A percentile compares a stretch with the other conserved stretches of the same genome.
These are phyloP conservation scores for Lathyrus tuberosus DNA, from an alignment of 306 rosid genomes.

Conservation along the genomic window DNA sequence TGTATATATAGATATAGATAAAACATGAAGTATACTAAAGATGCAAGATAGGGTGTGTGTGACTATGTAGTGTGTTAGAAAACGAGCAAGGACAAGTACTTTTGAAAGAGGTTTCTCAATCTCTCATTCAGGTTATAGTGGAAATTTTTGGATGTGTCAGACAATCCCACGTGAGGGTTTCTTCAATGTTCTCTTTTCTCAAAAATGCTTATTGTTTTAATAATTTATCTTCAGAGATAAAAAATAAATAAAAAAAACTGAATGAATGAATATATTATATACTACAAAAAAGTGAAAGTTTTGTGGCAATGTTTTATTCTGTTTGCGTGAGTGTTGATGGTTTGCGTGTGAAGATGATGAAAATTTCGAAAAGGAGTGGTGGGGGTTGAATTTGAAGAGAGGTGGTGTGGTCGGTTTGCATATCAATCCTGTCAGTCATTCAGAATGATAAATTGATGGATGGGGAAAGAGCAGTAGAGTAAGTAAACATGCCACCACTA, in stretches of 20 bases:
- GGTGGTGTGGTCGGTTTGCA: conserved; percentile 39
- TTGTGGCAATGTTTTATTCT: background rate
- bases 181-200: conserved; percentile 35
- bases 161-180: conserved; percentile 59
- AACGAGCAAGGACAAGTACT: conserved; percentile 40
- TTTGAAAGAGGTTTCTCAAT: conserved; percentile 26
- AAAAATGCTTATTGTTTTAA: conserved; percentile 30
- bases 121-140: conserved; percentile 41
- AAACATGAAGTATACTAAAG: conserved; percentile 46
- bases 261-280: too few relatives aligned
- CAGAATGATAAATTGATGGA: conserved; percentile 46
- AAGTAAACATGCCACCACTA: conserved; percentile 41
- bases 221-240: too few relatives aligned
- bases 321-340: conserved; percentile 50
- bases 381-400: conserved; percentile 28
- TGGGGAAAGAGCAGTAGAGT: conserved; percentile 50
- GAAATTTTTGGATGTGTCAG: conserved; percentile 44
- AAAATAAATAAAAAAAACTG: too few relatives aligned
- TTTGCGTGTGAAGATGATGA: conserved; percentile 53
- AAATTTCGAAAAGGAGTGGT: conserved; percentile 39
- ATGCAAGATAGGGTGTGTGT: conserved; percentile 36
- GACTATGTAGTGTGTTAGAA: too few relatives aligned
- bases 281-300: background rate
- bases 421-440: conserved; percentile 54
- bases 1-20: conserved; percentile 14